Evolutionary conservation across 1,284 basidiomycete genomes (phyloP).

Genomic region (Phylloporus sp.): DNA sequence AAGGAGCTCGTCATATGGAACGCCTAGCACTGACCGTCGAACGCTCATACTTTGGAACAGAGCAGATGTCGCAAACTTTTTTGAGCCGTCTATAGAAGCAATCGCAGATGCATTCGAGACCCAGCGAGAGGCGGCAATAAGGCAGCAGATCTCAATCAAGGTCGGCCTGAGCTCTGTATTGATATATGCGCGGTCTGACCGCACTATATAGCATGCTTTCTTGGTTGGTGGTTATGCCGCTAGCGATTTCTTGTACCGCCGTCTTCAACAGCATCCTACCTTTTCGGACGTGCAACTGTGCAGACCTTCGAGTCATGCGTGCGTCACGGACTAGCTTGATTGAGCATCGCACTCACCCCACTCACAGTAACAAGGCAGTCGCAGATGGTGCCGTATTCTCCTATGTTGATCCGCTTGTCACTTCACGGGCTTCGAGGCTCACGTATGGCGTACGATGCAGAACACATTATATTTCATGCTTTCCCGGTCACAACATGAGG

Average conservation of each 20-base stretch:
- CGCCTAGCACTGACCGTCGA: slow-evolving; percentile 28
- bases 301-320: slow-evolving; percentile 50
- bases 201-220: slow-evolving; percentile 13
- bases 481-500: slow-evolving; percentile 46
- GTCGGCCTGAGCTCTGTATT: slow-evolving; percentile 24
- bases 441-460: slow-evolving; percentile 49
- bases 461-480: slow-evolving; percentile 33
- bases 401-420: no score
- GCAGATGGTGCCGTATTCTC: no score
- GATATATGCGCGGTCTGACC: not conserved
- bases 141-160: slow-evolving; percentile 38
- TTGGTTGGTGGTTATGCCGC: slow-evolving; percentile 58
- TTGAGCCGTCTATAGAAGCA: slow-evolving; percentile 55
- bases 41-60: slow-evolving; percentile 28
- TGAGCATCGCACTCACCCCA: slow-evolving; percentile 6
- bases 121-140: slow-evolving; percentile 40
- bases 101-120: slow-evolving; percentile 49
- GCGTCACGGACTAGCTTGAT: slow-evolving; percentile 24
- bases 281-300: slow-evolving; percentile 39
- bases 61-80: no score
- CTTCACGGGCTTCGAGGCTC: no score
- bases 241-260: slow-evolving; percentile 54
- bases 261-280: slow-evolving; percentile 44
- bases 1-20: slow-evolving; percentile 41
- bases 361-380: slow-evolving; percentile 61